Evolutionary conservation across 306 rosid species (phyloP), one percentile per base, ranked within the genome.

Genomic region (Casuarina cunninghamiana): DNA sequence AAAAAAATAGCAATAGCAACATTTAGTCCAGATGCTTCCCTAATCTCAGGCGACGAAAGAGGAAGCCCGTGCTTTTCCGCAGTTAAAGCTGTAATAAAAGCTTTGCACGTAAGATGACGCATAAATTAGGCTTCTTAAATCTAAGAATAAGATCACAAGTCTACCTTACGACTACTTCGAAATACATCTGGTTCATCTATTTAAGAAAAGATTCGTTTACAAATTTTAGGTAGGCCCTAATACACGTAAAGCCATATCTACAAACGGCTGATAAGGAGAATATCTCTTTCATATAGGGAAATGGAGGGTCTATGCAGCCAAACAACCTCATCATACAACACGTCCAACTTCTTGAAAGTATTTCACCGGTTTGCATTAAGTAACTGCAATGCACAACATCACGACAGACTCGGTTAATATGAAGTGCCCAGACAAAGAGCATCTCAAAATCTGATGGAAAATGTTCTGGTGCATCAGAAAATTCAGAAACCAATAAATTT

Each of bases 241-340:
- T 16, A 42, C n/a, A 66, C 37, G 8, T 63, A 41, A 17, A 66
- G 50, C 71, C 71, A 16, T 66, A 66, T 66, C n/a, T 43, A 66
- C 50, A 66, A 66, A 41, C 49, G 38, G 69, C 5, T 2, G 19
- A 62, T 12, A 13, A 11, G 44, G 69, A 12, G 45, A 35, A 37
- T 62, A 37, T 62, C 5, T 62, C n/a, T 62, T 8, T 7, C 26
- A 41, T 50, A 16, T 66, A 3, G 3, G 71, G 49, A 19, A 16
- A 16, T 15, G 49, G 48, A 42, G 19, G 11, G 50, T 66, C 42
- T 19, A 58, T 5, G 65, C 13, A 26, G 16, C 13, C 65, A 9
- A 58, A 58, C 65, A 7, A 17, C 35, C 42, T 42, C 48, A 66
- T 66, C 26, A 6, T 7, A 43, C 71, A 66, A 3, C 35, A 42